phyloP scores from a whole-genome alignment of 2,329 filamentous ascomycete species.

The Alternaria alternata region DNA sequence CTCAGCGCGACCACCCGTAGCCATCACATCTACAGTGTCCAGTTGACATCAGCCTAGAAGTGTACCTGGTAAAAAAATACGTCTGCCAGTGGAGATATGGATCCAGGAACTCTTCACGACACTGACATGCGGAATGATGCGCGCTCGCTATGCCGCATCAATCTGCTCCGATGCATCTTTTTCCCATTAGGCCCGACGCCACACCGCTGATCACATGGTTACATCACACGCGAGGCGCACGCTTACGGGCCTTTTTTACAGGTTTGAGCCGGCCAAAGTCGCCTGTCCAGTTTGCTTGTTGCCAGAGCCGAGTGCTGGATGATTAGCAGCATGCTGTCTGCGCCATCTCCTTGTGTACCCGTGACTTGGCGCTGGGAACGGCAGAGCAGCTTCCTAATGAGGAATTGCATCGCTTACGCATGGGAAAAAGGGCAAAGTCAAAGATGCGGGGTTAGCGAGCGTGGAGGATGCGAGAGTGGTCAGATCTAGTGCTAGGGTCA shows the following conservation, averaged over 20 bases:
- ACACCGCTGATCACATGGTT: slow-evolving; percentile 30
- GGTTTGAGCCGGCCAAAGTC: slow-evolving; percentile 13
- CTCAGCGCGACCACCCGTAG: slow-evolving; percentile 23
- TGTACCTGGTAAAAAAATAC: slow-evolving; percentile 3
- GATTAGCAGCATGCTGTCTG: background rate
- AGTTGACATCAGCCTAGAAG: slow-evolving; percentile 8
- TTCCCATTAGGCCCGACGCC: slow-evolving; percentile 27
- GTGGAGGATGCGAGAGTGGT: slow-evolving; percentile 10
- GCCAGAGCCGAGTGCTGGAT: background rate
- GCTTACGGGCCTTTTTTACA: slow-evolving; percentile 5
- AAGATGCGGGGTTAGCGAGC: slow-evolving; percentile 35
- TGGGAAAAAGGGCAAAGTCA: slow-evolving; percentile 12
- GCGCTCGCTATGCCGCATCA: slow-evolving; percentile 8
- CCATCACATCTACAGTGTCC: slow-evolving; percentile 16
- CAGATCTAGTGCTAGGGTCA: slow-evolving; percentile 14
- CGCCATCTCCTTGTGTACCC: slow-evolving; percentile 6
- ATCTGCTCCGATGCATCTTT: slow-evolving; percentile 24
- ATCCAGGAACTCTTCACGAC: background rate
- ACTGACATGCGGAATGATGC: slow-evolving; percentile 13
- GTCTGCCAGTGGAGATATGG: background rate
- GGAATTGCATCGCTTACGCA: slow-evolving; percentile 14
- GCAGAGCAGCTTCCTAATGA: slow-evolving; percentile 25
- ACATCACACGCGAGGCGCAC: slow-evolving; percentile 16
- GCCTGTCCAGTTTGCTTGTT: slow-evolving; percentile 5
- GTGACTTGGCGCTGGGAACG: slow-evolving; percentile 18